Evolutionary conservation across 164 flowering plant genomes (phyloP), one percentile per base, ranked within the genome.

Genomic region (Tinospora cordifolia): DNA sequence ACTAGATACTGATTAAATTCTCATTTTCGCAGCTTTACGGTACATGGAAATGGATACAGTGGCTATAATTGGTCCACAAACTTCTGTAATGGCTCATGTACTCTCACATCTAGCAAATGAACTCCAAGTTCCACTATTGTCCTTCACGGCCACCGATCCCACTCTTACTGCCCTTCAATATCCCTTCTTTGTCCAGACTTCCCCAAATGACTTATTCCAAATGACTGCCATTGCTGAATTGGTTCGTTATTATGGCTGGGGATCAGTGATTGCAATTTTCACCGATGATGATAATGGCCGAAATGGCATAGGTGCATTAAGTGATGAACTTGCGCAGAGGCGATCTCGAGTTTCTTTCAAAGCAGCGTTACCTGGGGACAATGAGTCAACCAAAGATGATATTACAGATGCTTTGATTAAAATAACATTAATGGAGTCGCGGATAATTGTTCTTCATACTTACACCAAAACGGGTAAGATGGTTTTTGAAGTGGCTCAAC

Each of bases 381-480:
- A 40, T 15, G 67, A 24, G 26, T 38, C 46, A 7, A 74, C 39
- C 10, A 59, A 59, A 62, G 74, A 66, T 59, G 63, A 70, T 2
- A 70, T 80, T 41, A 72, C 60, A 67, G 77, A 78, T 70, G 49
- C 73, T 38, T 72, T 82, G 51, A 58, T 76, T 22, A 76, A 80
- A 65, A 71, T 82, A 58, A 75, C 75, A 24, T 19, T 70, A 46
- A 41, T 76, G 79, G 83, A 82, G 49, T 78, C 83, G 21, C 76
- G 85, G 30, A 60, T 82, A 17, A 44, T 82, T 13, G 74, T 82
- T 58, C 58, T 82, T 11, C 83, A 80, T 66, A 72, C 80, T 34
- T 78, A 74, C 63, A 34, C 68, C 26, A 46, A 14, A 2, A 44
- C 54, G 11, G 85, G 81, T 59, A 63, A 39, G 2, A 14, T 34